Conservation (phyloP, 2,329 filamentous ascomycete species). For the Chaetothyriales sp. region DNA sequence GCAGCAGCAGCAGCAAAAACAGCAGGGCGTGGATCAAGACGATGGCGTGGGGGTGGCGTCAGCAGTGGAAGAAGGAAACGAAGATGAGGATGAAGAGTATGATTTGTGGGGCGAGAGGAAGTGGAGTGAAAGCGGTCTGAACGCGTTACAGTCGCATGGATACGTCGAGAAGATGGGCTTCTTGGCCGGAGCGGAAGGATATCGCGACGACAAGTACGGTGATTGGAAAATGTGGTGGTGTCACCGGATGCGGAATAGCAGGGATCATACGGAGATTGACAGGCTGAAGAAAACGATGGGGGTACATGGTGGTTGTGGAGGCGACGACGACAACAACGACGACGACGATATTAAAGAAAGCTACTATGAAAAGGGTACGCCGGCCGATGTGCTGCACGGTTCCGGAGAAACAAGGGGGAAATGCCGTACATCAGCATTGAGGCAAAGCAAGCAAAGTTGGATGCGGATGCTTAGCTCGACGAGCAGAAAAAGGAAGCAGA, state of each 20-base stretch:
- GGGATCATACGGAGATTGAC: constrained; percentile 61
- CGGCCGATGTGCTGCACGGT: background rate
- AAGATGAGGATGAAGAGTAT: background rate
- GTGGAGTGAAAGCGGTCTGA: no score
- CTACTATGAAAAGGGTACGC: background rate
- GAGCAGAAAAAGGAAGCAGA: background rate
- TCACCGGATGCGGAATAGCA: constrained; percentile 65
- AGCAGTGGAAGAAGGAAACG: background rate
- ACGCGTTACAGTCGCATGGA: background rate
- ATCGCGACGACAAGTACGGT: background rate
- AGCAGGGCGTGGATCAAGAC: background rate
- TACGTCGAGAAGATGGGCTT: background rate
- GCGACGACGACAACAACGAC: background rate
- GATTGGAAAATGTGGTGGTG: constrained; percentile 61
- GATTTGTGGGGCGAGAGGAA: background rate
- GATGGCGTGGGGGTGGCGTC: no score
- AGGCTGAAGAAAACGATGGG: constrained; percentile 48
- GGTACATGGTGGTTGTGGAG: background rate
- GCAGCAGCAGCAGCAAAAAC: no score
- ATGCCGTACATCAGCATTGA: background rate
- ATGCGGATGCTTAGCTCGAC: background rate
- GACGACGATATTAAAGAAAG: background rate
- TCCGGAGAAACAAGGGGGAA: background rate
- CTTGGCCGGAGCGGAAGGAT: background rate
- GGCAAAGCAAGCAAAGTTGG: background rate